Evolutionary conservation across 2,329 filamentous ascomycete species (phyloP), one percentile per base, ranked within the genome.

Genomic region (Tolypocladium pustulatum): DNA sequence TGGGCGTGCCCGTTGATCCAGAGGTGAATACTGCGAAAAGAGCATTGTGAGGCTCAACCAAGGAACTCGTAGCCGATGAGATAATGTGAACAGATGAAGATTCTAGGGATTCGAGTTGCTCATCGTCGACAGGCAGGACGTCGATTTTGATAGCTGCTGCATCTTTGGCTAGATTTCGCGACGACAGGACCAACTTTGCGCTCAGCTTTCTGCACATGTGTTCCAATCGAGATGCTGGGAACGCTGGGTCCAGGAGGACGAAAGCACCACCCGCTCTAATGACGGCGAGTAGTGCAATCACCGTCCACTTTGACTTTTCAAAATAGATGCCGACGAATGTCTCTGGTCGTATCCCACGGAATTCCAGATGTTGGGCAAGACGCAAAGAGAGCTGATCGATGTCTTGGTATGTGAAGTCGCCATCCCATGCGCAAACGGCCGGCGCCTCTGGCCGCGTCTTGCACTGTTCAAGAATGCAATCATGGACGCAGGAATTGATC

Each of bases 261-360:
- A 69, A 72, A 2, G 69, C 71, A 4, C 67, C 71, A 8, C 72
- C 72, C 9, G 69, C 66, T 61, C 71, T 71, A 34, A 71, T 61
- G 25, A 73, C 63, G 0, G 64, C 69, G 58, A 73, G 59, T 37
- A 73, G 64, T 2, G 65, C 66, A 1, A 72, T 63, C 0, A 66
- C 65, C 0, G 67, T 69, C 67, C 65, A 69, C 22, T 61, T 61
- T 0, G 70, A 71, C 59, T 72, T 73, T 40, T 70, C 67, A 27
- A 71, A 71, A 46, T 65, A 70, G 1, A 72, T 58, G 0, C 68
- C 68, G 7, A 72, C 65, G 6, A 70, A 63, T 4, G 62, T 61
- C 4, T 66, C 70, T 3, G 61, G 61, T 7, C 61, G 61, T 20
- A 71, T 60, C 1, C 68, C 68, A 0, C 66, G 55, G 4, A 53